phyloP scores from a whole-genome alignment of 768 basidiomycete species.

The Mycena venus region DNA sequence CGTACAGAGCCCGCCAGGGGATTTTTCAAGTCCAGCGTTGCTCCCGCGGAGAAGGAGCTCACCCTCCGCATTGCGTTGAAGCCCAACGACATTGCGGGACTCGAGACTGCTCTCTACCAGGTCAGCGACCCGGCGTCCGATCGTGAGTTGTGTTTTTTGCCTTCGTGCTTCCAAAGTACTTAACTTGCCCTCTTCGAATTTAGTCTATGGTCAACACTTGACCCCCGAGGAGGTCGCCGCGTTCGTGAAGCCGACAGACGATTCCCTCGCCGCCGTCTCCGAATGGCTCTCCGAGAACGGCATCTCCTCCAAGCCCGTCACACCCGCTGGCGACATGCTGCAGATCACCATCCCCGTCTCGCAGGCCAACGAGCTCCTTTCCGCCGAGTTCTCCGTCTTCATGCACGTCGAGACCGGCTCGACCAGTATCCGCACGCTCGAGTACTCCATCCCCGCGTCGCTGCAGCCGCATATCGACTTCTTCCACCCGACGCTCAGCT shows the following conservation, averaged over 20 bases:
- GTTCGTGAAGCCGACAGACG: conserved; percentile 51
- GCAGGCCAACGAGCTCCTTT: conserved; percentile 35
- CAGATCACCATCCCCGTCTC: conserved; percentile 32
- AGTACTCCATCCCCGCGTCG: conserved; percentile 34
- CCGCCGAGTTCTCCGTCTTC: conserved; percentile 30
- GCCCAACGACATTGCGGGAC: neutral
- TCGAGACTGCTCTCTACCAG: neutral
- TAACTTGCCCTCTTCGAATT: too few species aligned
- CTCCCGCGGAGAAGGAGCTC: neutral
- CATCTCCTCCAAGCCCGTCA: conserved; percentile 35
- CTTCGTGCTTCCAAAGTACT: too few species aligned
- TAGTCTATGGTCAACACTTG: neutral
- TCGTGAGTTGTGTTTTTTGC: too few species aligned
- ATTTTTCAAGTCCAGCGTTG: neutral
- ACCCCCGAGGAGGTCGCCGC: conserved; percentile 33
- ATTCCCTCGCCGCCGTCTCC: conserved; percentile 45
- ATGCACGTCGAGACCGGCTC: conserved; percentile 19
- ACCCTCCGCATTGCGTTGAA: neutral
- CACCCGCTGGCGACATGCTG: conserved; percentile 38
- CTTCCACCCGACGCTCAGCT: conserved; percentile 37
- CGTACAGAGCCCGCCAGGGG: neutral
- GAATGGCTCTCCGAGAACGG: conserved; percentile 52
- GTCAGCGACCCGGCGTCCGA: neutral
- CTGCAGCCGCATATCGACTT: conserved; percentile 27
- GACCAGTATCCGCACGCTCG: conserved; percentile 35